Base-by-base conservation (phyloP, 805 yeast genomes). In the Pichia exigua region DNA sequence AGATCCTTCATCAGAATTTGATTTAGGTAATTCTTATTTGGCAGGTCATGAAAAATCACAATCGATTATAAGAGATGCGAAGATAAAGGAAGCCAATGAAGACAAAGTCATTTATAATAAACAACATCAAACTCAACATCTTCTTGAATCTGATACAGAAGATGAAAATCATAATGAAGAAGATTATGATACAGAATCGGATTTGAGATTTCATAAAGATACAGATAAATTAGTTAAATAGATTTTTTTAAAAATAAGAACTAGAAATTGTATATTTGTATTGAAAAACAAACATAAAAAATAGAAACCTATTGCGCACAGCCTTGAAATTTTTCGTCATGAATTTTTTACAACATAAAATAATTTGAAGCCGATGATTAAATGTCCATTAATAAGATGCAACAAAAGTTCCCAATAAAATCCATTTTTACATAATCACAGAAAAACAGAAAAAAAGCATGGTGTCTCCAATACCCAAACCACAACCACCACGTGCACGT, bases 21-120 rank as follows among this genome's bases (percentile, higher is more conserved):
- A 49, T 45, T 26, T 49, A 17, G 52, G 52, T 6, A 49, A n/a
- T 44, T 44, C 52, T 2, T 18, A 21, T 7, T 41, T 49, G 15
- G 4, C 47, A 26, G 52, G 52, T 8, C 42, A 40, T 45, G 41
- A 44, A 12, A 40, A 28, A 24, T 28, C 48, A 2, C 45, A 49
- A 22, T 8, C 24, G 6, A 49, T 49, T 21, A 49, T 49, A 1
- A 21, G 40, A 28, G 42, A 41, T 45, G 52, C 48, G 4, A 45
- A 44, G 7, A 11, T 11, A 7, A 39, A 28, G 17, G 47, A 44
- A 27, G n/a, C 9, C 9, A 46, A 40, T 32, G 39, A 39, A 18
- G n/a, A 12, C 4, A 30, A 24, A 10, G 9, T 39, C 15, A 10
- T 41, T 13, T 18, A 27, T 27, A 15, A 22, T 2, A 27, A 40